Percentiles rank a stretch among this genome's conserved stretches.
Evolutionary conservation across 1,139 yeast species (phyloP).

Genomic region (Candida smagusa): DNA sequence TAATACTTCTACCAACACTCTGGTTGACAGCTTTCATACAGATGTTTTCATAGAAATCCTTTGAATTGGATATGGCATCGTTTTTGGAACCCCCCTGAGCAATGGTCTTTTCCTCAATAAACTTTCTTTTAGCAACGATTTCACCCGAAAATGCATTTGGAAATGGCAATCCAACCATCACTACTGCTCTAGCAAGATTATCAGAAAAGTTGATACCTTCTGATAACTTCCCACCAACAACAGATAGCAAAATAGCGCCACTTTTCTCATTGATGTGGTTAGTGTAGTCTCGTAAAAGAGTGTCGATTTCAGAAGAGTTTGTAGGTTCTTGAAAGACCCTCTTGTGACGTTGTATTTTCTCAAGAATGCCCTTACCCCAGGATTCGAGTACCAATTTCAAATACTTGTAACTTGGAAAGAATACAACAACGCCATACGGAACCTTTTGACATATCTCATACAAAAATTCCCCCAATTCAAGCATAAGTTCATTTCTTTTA

Average conservation of each 20-base stretch:
- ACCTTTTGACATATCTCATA: conserved; percentile 40
- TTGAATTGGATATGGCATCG: conserved; percentile 46
- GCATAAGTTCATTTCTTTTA: conserved; percentile 45
- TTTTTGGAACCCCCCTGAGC: conserved; percentile 37
- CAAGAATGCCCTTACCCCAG: conserved; percentile 48
- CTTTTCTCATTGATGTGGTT: conserved; percentile 18
- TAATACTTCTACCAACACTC: conserved; percentile 87
- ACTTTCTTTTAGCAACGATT: conserved; percentile 67
- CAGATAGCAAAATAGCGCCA: conserved; percentile 76
- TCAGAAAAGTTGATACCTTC: conserved; percentile 94
- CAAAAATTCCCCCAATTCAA: conserved; percentile 59
- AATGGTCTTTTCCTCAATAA: conserved; percentile 49
- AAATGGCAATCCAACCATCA: conserved; percentile 87
- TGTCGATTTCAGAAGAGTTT: conserved; percentile 38
- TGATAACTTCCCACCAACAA: conserved; percentile 90
- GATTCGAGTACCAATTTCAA: conserved; percentile 43
- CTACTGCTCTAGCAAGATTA: conserved; percentile 78
- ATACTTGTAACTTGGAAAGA: conserved; percentile 83
- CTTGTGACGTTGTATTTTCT: conserved; percentile 37
- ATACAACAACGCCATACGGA: conserved; percentile 77
- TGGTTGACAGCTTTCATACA: conserved; percentile 94
- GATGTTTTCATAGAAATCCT: conserved; percentile 73
- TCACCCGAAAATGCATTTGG: conserved; percentile 88
- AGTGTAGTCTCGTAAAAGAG: conserved; percentile 51
- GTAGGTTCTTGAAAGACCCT: conserved; percentile 57